These are phyloP conservation scores for Clavulina sp. DNA, from an alignment of 768 basidiomycete species.

Conservation along the genomic window DNA sequence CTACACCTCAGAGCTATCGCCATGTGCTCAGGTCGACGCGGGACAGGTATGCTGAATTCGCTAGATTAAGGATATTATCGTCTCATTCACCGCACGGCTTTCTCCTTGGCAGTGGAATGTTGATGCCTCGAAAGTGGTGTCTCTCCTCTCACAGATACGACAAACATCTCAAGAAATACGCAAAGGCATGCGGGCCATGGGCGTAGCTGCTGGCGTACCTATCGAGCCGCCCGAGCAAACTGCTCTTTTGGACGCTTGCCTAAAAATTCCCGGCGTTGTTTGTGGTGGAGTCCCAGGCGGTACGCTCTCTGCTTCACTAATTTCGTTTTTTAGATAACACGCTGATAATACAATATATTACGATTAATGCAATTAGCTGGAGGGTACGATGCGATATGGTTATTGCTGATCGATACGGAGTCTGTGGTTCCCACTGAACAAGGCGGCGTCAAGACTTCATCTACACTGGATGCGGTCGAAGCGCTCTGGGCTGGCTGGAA, in stretches of 20 bases:
- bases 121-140: no score
- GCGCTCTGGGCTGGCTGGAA: constrained; percentile 47
- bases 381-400: constrained; percentile 93
- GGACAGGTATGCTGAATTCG: no score
- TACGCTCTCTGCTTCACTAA: constrained; percentile 25
- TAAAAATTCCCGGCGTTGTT: constrained; percentile 64
- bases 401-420: constrained; percentile 42
- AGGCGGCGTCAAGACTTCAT: neutral
- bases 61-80: no score
- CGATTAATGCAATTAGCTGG: constrained; percentile 44
- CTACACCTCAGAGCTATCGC: no score
- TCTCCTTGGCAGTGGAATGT: no score
- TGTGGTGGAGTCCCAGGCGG: constrained; percentile 96
- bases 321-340: neutral
- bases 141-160: no score
- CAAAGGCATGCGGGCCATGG: constrained; percentile 69
- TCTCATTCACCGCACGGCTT: no score
- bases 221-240: constrained; percentile 90
- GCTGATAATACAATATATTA: no score
- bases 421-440: neutral
- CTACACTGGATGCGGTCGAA: constrained; percentile 40
- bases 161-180: constrained; percentile 50
- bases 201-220: constrained; percentile 51
- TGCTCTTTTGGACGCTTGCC: constrained; percentile 57
- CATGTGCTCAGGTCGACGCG: no score